Evolutionary conservation across 148 eudicot species (phyloP).

Genomic region (Arctostaphylos glauca): DNA sequence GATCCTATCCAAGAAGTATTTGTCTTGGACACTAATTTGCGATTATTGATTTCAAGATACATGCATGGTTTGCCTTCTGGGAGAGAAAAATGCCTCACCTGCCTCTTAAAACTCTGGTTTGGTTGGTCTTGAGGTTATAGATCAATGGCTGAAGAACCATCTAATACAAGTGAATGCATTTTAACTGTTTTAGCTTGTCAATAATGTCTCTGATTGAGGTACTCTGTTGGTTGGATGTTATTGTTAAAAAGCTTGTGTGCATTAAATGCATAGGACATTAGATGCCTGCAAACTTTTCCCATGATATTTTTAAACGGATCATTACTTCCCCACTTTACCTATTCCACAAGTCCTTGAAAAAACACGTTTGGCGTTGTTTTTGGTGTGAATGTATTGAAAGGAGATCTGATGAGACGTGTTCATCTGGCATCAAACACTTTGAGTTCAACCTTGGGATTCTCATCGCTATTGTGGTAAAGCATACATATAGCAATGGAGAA

Average conservation of each 20-base stretch:
- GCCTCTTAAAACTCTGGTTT: background rate
- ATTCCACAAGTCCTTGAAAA: background rate
- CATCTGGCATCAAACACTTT: constrained; percentile 20
- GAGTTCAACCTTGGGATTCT: constrained; percentile 13
- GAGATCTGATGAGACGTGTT: constrained; percentile 24
- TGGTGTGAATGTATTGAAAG: constrained; percentile 15
- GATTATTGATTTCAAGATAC: background rate
- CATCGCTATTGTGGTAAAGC: background rate
- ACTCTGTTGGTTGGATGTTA: constrained; percentile 6
- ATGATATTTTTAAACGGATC: background rate
- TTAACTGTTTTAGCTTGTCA: background rate
- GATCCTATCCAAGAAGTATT: background rate
- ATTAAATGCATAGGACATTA: background rate
- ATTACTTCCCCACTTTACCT: background rate
- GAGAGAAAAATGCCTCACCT: background rate
- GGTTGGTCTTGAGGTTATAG: constrained; percentile 5
- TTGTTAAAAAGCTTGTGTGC: background rate
- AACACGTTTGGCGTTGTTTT: background rate
- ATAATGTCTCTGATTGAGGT: background rate
- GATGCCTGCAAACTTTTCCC: background rate
- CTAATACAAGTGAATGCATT: constrained; percentile 1
- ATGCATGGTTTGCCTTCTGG: background rate
- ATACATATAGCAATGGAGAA: constrained; percentile 48
- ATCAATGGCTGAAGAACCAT: background rate
- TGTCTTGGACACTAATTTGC: background rate